Conservation (phyloP, 345 rosid species). For the Aquilaria sinensis region DNA sequence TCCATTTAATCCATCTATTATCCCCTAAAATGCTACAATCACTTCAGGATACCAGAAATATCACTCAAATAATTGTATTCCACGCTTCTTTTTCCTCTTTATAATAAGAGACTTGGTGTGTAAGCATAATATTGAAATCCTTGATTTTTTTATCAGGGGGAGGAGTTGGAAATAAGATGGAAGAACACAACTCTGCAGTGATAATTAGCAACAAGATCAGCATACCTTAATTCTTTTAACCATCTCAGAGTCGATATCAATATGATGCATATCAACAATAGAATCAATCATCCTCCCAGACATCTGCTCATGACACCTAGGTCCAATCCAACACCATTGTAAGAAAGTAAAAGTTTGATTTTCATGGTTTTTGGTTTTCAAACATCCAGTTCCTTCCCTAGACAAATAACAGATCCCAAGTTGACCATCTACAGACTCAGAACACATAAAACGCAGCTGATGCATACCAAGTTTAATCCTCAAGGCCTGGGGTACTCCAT, state of each 20-base stretch:
- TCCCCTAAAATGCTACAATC: too few relatives aligned
- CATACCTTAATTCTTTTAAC: conserved; percentile 74
- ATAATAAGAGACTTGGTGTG: neutral
- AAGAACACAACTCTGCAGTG: neutral
- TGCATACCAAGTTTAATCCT: neutral
- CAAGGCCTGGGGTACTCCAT: neutral
- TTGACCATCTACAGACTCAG: too few relatives aligned
- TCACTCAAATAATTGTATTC: too few relatives aligned
- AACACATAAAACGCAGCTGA: neutral
- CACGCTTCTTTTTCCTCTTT: neutral
- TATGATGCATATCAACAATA: conserved; percentile 75
- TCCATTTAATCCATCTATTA: too few relatives aligned
- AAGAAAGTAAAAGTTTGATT: conserved; percentile 4
- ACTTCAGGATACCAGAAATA: too few relatives aligned
- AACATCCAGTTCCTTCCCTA: neutral
- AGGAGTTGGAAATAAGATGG: neutral
- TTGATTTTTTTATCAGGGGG: neutral
- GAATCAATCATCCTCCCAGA: conserved; percentile 69
- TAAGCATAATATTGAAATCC: neutral
- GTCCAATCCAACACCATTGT: conserved; percentile 2
- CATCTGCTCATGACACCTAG: conserved; percentile 91
- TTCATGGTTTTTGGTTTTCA: neutral
- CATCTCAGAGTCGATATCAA: conserved; percentile 78
- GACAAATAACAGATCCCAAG: neutral
- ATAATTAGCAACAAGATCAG: conserved; percentile 7